Evolutionary conservation across 2,329 filamentous ascomycete genomes (phyloP).

Genomic region (Trichoderma guizhouense): DNA sequence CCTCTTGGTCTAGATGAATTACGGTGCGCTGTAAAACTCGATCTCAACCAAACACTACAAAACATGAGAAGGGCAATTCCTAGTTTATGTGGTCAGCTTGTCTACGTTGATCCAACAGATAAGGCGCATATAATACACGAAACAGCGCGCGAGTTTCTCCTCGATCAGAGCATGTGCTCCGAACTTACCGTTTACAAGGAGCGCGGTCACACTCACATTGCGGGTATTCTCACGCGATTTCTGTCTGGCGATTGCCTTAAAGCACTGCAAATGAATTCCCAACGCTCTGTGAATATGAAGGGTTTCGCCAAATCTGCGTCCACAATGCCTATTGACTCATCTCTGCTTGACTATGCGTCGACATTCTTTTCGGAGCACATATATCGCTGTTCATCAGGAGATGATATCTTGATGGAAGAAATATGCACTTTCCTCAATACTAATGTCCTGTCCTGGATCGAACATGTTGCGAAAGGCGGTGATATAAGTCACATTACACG

Average conservation of each 20-base stretch:
- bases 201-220: background rate
- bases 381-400: background rate
- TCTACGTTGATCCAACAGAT: background rate
- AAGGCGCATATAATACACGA: conserved; percentile 2
- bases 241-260: background rate
- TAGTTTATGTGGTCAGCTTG: background rate
- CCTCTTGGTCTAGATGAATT: background rate
- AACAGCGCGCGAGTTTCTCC: conserved; percentile 1
- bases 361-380: background rate
- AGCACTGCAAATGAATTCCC: background rate
- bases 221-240: background rate
- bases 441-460: background rate
- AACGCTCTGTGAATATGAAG: background rate
- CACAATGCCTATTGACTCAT: background rate
- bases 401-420: background rate
- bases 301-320: background rate
- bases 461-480: background rate
- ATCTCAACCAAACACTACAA: background rate
- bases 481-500: background rate
- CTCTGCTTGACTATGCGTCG: background rate
- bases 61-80: background rate
- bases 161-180: background rate
- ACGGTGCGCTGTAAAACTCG: conserved; percentile 1
- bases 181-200: background rate
- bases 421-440: background rate